Base-by-base conservation (phyloP, 2,329 filamentous ascomycete species). In the Pezicula neosporulosa region DNA sequence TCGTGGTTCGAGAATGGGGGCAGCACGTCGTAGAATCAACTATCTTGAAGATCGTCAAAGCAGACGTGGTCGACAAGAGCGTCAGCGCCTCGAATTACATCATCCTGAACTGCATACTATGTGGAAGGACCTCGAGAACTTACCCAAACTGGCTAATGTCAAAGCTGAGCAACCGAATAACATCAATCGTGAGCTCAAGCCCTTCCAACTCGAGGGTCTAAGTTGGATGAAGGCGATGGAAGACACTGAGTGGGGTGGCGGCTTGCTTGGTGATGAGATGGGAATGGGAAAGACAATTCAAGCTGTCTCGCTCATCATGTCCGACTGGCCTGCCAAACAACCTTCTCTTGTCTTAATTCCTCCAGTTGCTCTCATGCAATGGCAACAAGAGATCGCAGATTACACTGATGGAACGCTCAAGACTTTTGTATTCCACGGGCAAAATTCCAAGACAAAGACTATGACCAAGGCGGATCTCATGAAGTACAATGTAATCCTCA, bases 221-320 rank as follows among this genome's bases (percentile, higher is more conserved):
- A 86, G 90, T 47, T 99, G 94, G 94, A 95, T 99, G 90, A 83
- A 81, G 54, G 85, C 81, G 50, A 96, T 97, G 78, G 94, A 99
- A 67, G 76, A 89, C 70, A 87, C 83, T 0, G 73, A 87, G 37
- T 97, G 92, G 80, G 89, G 85, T 64, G 94, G 94, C 16, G 94
- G 94, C 13, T 77, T 99, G 2, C 80, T 99, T 2, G 94, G 94
- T 53, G 94, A 99, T 61, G 94, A 99, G 71, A 99, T 99, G 94
- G 94, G 94, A 6, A 89, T 99, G 72, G 94, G 94, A 46, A 99
- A 99, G 74, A 99, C 94, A 0, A 97, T 99, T 47, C 94, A 99
- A 70, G 93, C 94, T 2, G 94, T 99, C 16, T 97, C 93, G 3
- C 80, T 99, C 42, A 91, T 99, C 69, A 97, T 97, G 94, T 97